Base-by-base conservation (phyloP, 495 filamentous ascomycete species). In the Clavariopsis aquatica region DNA sequence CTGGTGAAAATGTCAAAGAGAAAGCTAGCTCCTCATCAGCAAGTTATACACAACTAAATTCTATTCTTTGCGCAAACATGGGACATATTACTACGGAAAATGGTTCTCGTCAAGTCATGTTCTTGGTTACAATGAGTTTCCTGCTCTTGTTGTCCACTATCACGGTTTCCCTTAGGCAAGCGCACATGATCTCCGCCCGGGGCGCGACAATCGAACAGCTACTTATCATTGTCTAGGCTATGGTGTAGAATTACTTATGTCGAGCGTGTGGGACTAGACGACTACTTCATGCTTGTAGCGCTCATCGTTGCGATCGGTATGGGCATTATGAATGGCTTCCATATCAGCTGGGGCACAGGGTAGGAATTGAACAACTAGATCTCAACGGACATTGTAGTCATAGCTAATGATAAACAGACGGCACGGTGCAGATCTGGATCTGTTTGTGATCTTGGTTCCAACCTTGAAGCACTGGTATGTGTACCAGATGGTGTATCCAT, bases 201-300 rank as follows among this genome's bases (percentile, higher is more conserved):
- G 12, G 31, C 12, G 31, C 12, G 12, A 29, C 10, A 31, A 3
- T 13, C 5, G 2, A 55, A 13, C 10, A 29, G 15, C 52, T 36
- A 26, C 23, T 55, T 4, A 55, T 55, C 52, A 17, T 20, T 26
- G 19, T 49, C 1, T 55, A 55, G 52, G 12, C 10, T 55, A 9
- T 55, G 26, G 26, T 55, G 52, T 31, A 22, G 52, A 22, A 29
- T 55, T 34, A 36, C 28, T 9, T 55, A 55, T 20, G 22, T 34
- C 8, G 22, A 28, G 22, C 31, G 34, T 31, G 52, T 58, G 19
- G 55, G 55, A 4, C 3, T 58, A 2, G 55, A 58, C 15, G 55
- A 72, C 62, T 70, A 52, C 9, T 34, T 65, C 17, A 72, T 72
- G 67, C 13, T 72, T 31, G 46, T 47, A 24, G 66, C 70, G 5